Base-by-base conservation (phyloP, 1,284 basidiomycete genomes). In the Pseudozyma thailandica region DNA sequence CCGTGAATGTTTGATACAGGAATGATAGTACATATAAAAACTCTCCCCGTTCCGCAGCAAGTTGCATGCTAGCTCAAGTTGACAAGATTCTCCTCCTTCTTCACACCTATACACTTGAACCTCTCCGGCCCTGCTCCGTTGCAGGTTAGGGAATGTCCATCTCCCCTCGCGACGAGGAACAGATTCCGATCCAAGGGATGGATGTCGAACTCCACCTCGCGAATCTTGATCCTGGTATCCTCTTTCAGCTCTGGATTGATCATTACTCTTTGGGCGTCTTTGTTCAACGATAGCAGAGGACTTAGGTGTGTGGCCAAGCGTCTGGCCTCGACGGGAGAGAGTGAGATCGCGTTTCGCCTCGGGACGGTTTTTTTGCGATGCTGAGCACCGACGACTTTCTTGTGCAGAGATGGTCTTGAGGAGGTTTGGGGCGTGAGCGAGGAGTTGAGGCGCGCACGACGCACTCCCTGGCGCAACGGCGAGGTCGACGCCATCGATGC, bases 61-160 rank as follows among this genome's bases (percentile, higher is more conserved):
- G n/a, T n/a, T n/a, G n/a, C n/a, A n/a, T n/a, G n/a, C n/a, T n/a
- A n/a, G n/a, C n/a, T n/a, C n/a, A n/a, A n/a, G n/a, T n/a, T n/a
- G n/a, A n/a, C n/a, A n/a, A n/a, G n/a, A n/a, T n/a, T n/a, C n/a
- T n/a, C n/a, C n/a, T n/a, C n/a, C n/a, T n/a, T n/a, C n/a, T n/a
- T n/a, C n/a, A n/a, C n/a, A n/a, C n/a, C n/a, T n/a, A n/a, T n/a
- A n/a, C n/a, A n/a, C n/a, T n/a, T n/a, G n/a, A n/a, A n/a, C n/a
- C n/a, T n/a, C n/a, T n/a, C n/a, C n/a, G n/a, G n/a, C n/a, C n/a
- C n/a, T n/a, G n/a, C n/a, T n/a, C n/a, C n/a, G 15, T 4, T 30
- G 28, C 45, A 48, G 25, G 27, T 27, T 27, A 63, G 37, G 3
- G 44, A 13, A 33, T 52, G 60, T 25, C 59, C 59, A 18, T 62